These are phyloP conservation scores for Salix udensis DNA, from an alignment of 345 rosid species.

Conservation along the genomic window DNA sequence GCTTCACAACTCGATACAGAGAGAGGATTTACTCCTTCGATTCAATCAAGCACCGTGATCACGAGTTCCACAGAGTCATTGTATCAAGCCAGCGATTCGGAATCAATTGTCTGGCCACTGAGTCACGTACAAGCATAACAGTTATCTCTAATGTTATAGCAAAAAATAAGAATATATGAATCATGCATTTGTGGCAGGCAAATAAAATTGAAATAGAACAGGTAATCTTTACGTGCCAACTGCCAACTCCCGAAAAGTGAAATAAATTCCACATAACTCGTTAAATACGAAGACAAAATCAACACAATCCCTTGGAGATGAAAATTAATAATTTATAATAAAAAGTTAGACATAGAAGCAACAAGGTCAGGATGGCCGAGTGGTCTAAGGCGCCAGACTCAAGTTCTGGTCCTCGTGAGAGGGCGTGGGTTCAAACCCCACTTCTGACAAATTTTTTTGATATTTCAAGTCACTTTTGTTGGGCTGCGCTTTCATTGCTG, in stretches of 20 bases:
- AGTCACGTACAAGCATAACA: background rate
- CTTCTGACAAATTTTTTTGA: constrained; percentile 32
- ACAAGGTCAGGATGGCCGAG: constrained; percentile 68
- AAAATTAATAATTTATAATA: too few relatives aligned
- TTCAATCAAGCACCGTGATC: background rate
- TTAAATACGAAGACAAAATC: background rate
- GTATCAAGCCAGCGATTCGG: background rate
- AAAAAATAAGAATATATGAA: background rate
- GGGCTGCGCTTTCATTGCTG: background rate
- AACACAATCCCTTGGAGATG: too few relatives aligned
- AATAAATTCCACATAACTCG: background rate
- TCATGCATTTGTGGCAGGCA: background rate
- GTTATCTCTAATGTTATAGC: background rate
- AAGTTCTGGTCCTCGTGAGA: constrained; percentile 54
- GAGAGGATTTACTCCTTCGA: background rate
- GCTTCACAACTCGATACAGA: too few relatives aligned
- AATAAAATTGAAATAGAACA: background rate
- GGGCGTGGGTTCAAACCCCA: constrained; percentile 62
- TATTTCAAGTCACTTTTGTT: too few relatives aligned
- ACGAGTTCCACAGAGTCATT: background rate
- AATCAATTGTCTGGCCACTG: background rate
- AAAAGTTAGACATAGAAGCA: rapidly evolving
- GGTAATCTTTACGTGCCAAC: background rate
- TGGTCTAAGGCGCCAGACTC: constrained; percentile 89
- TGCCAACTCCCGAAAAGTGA: background rate